phyloP scores from a whole-genome alignment of 345 rosid genomes.

The Eucalyptus urophylla region DNA sequence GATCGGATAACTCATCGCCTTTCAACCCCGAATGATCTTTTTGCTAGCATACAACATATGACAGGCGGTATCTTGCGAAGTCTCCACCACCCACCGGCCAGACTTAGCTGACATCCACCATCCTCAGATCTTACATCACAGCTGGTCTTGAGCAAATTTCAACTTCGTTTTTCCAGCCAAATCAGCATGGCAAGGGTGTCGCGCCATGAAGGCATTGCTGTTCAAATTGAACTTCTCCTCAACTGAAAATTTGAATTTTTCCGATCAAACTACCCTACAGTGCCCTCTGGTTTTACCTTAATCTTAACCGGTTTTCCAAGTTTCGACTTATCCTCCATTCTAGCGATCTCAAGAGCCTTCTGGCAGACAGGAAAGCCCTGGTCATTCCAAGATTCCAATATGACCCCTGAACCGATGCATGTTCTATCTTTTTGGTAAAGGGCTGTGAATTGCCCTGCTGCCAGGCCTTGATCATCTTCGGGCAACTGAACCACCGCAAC shows the following conservation, averaged over 20 bases:
- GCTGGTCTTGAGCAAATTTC: not conserved
- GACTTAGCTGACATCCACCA: not conserved
- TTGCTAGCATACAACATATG: not conserved
- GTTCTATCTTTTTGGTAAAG: constrained; percentile 53
- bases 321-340: constrained; percentile 59
- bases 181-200: not conserved
- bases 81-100: not conserved
- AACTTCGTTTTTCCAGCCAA: not conserved
- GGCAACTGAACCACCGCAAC: constrained; percentile 48
- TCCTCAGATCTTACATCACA: not conserved
- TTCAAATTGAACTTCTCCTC: not conserved
- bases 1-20: not conserved
- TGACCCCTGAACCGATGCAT: constrained; percentile 79
- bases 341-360: constrained; percentile 72
- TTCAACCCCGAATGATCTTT: not conserved
- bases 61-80: not conserved
- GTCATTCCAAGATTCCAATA: constrained; percentile 75
- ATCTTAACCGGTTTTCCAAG: constrained; percentile 88
- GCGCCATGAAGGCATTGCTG: not conserved
- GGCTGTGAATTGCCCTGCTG: constrained; percentile 89
- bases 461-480: constrained; percentile 87
- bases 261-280: not conserved
- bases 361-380: constrained; percentile 66
- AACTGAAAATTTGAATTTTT: not conserved
- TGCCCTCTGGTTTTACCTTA: constrained; percentile 24